Percentiles rank a stretch among this genome's conserved stretches.
These are phyloP conservation scores for Magnaporthiopsis poae DNA, from an alignment of 2,329 filamentous ascomycete genomes.

Conservation along the genomic window DNA sequence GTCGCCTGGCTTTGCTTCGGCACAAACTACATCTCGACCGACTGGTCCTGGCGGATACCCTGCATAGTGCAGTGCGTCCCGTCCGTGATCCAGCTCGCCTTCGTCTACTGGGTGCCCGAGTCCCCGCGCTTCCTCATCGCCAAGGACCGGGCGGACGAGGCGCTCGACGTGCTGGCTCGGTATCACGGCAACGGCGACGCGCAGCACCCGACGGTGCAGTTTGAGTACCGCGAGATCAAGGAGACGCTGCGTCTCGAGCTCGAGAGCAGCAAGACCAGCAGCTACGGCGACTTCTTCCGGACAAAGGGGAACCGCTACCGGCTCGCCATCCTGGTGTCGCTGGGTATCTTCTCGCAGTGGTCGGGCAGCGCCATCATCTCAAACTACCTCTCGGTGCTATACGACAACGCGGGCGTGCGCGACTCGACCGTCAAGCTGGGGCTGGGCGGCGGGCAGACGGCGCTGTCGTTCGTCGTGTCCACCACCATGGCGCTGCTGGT, in stretches of 20 bases:
- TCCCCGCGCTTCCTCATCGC: conserved; percentile 33
- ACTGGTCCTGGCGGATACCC: conserved; percentile 15
- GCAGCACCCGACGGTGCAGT: conserved; percentile 44
- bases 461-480: conserved; percentile 42
- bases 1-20: conserved; percentile 14
- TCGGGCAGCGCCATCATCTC: conserved; percentile 50
- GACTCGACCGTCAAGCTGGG: conserved; percentile 34
- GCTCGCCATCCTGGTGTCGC: conserved; percentile 20
- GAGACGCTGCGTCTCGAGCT: conserved; percentile 31
- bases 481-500: conserved; percentile 41
- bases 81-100: conserved; percentile 13
- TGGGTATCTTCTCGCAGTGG: conserved; percentile 52
- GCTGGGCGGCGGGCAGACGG: conserved; percentile 38
- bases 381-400: conserved; percentile 47
- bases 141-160: conserved; percentile 35
- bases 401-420: conserved; percentile 42
- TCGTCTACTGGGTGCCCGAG: conserved; percentile 31
- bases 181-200: conserved; percentile 47
- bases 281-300: conserved; percentile 39
- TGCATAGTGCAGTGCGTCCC: conserved; percentile 13
- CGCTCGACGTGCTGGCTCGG: conserved; percentile 41
- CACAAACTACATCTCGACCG: conserved; percentile 10
- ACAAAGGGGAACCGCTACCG: conserved; percentile 15
- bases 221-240: conserved; percentile 50
- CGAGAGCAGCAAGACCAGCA: conserved; percentile 31